Percentiles rank a stretch among this genome's conserved stretches.
phyloP scores from a whole-genome alignment of 2,329 filamentous ascomycete species.

The Scleromitrula shiraiana region DNA sequence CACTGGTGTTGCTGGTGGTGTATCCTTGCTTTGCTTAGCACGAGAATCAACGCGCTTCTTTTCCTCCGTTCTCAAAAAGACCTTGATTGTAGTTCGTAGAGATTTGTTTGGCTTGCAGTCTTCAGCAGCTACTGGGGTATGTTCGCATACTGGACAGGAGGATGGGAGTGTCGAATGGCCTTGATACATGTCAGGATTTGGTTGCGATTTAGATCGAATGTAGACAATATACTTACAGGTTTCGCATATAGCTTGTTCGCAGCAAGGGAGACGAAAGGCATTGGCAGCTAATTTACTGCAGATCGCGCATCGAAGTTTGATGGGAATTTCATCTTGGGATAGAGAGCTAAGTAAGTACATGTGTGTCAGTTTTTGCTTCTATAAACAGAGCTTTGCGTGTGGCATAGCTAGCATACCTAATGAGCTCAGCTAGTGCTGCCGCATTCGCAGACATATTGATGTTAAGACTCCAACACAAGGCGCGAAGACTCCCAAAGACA shows the following conservation, averaged over 20 bases:
- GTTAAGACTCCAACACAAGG: neutral
- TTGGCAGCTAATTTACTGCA: constrained; percentile 89
- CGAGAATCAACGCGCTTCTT: constrained; percentile 72
- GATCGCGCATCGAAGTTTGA: constrained; percentile 88
- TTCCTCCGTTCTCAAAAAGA: constrained; percentile 83
- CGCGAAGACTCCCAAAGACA: neutral
- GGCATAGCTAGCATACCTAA: constrained; percentile 22
- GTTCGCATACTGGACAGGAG: constrained; percentile 87
- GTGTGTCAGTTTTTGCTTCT: constrained; percentile 10
- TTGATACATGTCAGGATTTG: neutral
- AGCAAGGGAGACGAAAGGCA: constrained; percentile 86
- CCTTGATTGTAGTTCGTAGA: constrained; percentile 83
- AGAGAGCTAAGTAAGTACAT: constrained; percentile 24
- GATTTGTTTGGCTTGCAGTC: constrained; percentile 86
- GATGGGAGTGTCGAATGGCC: constrained; percentile 68
- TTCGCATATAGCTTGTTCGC: constrained; percentile 90
- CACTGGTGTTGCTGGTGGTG: constrained; percentile 29
- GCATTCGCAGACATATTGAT: constrained; percentile 25
- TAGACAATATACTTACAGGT: constrained; percentile 49
- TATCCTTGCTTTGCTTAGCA: constrained; percentile 33
- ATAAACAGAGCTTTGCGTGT: neutral
- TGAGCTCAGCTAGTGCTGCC: constrained; percentile 28
- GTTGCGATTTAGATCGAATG: neutral
- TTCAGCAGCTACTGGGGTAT: constrained; percentile 76
- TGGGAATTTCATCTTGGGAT: constrained; percentile 70